These are phyloP conservation scores for Pochonia chlamydosporia DNA, from an alignment of 2,329 filamentous ascomycete genomes.

Conservation along the genomic window DNA sequence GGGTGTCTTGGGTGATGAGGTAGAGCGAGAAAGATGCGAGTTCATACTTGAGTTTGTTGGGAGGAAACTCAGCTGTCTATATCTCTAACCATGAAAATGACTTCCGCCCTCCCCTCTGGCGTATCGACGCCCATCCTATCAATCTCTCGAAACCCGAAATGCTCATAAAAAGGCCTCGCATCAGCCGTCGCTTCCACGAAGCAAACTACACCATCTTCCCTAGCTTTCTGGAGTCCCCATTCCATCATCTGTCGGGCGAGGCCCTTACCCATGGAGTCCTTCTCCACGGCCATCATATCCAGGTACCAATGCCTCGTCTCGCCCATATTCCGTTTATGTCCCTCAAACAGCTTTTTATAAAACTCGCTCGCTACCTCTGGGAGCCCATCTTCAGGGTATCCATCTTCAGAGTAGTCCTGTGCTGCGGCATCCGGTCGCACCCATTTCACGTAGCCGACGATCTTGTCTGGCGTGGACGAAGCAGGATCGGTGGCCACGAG, in stretches of 20 bases:
- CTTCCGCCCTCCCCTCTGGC: constrained; percentile 24
- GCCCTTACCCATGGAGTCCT: constrained; percentile 39
- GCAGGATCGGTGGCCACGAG: constrained; percentile 29
- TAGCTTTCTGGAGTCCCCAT: constrained; percentile 42
- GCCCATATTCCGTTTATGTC: constrained; percentile 32
- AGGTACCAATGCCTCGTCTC: constrained; percentile 42
- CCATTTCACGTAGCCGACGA: constrained; percentile 47
- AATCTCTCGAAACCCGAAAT: constrained; percentile 38
- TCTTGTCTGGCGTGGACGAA: constrained; percentile 11
- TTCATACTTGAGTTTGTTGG: too few species aligned
- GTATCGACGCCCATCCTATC: constrained; percentile 27
- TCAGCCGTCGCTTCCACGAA: constrained; percentile 46
- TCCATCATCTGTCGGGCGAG: constrained; percentile 35
- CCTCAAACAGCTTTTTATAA: constrained; percentile 29
- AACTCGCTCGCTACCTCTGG: constrained; percentile 30
- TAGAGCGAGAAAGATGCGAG: too few species aligned
- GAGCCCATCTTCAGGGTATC: constrained; percentile 35
- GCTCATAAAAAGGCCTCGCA: constrained; percentile 41
- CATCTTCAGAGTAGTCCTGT: constrained; percentile 18
- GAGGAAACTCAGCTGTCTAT: too few species aligned
- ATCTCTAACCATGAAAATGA: constrained; percentile 30
- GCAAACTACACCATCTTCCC: constrained; percentile 33
- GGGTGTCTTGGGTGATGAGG: too few species aligned
- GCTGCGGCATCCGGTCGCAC: constrained; percentile 20
- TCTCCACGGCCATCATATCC: constrained; percentile 38